These are phyloP conservation scores for Polyporus arcularius DNA, from an alignment of 768 basidiomycete genomes.

Conservation along the genomic window DNA sequence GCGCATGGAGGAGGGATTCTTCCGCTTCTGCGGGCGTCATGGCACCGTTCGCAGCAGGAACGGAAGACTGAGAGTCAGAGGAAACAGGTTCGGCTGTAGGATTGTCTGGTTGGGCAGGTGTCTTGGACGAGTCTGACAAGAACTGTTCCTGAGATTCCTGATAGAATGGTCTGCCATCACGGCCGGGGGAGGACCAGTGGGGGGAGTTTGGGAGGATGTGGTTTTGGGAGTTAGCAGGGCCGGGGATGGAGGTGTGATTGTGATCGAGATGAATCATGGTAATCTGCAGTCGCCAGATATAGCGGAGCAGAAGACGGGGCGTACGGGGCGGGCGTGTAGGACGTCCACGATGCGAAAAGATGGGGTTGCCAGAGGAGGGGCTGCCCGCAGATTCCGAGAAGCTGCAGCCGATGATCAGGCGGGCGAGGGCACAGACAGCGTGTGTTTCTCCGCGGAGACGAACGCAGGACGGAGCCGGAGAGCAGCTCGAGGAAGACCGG, in stretches of 20 bases:
- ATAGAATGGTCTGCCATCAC: constrained; percentile 23
- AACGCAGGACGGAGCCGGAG: neutral
- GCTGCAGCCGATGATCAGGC: neutral
- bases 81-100: constrained; percentile 7
- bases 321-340: constrained; percentile 7
- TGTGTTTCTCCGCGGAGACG: constrained; percentile 1
- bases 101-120: constrained; percentile 10
- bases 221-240: constrained; percentile 23
- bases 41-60: constrained; percentile 9
- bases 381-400: constrained; percentile 8
- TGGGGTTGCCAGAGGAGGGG: constrained; percentile 16
- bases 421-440: neutral
- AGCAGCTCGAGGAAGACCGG: neutral
- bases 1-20: constrained; percentile 21
- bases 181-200: constrained; percentile 28
- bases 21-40: constrained; percentile 18
- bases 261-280: constrained; percentile 39
- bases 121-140: constrained; percentile 2
- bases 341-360: constrained; percentile 19
- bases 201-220: constrained; percentile 26
- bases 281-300: constrained; percentile 23
- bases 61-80: neutral
- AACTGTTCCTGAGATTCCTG: constrained; percentile 22
- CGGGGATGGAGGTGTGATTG: constrained; percentile 27
- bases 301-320: constrained; percentile 16